phyloP scores from a whole-genome alignment of 345 rosid species.

The Eucalyptus curtisii region DNA sequence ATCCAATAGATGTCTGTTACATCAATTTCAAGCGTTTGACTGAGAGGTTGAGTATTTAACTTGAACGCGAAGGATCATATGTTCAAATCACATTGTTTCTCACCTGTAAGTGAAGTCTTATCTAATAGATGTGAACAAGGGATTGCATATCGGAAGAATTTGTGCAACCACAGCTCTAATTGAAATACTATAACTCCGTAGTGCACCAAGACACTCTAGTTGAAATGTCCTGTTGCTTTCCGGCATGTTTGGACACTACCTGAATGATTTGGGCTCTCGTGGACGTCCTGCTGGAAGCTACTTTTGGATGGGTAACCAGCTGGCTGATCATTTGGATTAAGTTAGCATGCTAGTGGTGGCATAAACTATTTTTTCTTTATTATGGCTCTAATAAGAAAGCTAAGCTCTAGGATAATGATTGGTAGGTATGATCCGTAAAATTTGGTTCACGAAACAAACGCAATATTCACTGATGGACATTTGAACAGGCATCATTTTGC shows the following conservation, averaged over 20 bases:
- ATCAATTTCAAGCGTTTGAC: not conserved
- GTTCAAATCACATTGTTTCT: not conserved
- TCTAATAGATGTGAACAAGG: not conserved
- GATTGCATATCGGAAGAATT: not conserved
- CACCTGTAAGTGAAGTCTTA: not conserved
- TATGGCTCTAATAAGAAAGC: not conserved
- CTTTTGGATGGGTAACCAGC: not conserved
- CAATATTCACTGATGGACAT: not conserved
- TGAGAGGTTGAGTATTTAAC: not conserved
- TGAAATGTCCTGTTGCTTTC: not conserved
- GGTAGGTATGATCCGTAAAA: not conserved
- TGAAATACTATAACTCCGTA: not conserved
- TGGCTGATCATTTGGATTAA: not conserved
- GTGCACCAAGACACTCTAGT: not conserved
- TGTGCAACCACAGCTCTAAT: not conserved
- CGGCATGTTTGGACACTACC: not conserved
- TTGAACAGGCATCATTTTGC: not conserved
- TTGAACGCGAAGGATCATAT: not conserved
- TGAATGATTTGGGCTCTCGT: not conserved
- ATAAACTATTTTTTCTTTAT: not conserved
- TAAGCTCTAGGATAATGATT: not conserved
- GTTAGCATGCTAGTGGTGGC: not conserved
- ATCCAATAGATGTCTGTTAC: not conserved
- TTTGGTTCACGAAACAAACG: not conserved
- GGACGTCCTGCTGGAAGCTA: not conserved